Conservation (phyloP, 106 monocot genomes). For the Dioscorea dumetorum region DNA sequence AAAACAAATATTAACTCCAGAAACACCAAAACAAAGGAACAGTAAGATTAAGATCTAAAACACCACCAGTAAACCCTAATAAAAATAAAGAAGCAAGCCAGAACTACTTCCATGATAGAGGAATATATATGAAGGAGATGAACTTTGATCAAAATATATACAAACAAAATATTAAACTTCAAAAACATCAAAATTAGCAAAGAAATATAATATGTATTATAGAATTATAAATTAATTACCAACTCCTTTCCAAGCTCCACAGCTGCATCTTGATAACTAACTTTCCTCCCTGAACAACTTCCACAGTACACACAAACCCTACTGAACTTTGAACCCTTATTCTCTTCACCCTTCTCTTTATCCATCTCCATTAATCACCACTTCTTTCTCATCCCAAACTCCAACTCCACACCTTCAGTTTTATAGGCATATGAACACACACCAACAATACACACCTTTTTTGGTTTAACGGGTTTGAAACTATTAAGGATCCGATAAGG, state of each 20-base stretch:
- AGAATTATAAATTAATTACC: constrained; percentile 22
- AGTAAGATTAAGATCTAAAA: background rate
- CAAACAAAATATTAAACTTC: too few relatives aligned
- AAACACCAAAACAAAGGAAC: background rate
- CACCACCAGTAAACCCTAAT: too few relatives aligned
- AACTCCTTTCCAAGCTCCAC: constrained; percentile 64
- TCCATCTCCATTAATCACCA: constrained; percentile 1
- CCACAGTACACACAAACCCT: constrained; percentile 80
- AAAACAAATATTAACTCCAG: background rate
- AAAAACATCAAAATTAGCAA: too few relatives aligned
- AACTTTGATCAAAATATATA: too few relatives aligned
- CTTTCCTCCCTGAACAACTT: constrained; percentile 55
- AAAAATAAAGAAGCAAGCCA: too few relatives aligned
- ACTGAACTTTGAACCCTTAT: constrained; percentile 42
- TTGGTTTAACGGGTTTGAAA: too few relatives aligned
- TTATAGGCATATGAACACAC: background rate
- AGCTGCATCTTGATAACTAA: constrained; percentile 64
- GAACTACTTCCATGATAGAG: too few relatives aligned
- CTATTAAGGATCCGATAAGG: too few relatives aligned
- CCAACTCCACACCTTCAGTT: background rate
- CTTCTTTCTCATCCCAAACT: background rate
- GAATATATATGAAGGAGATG: too few relatives aligned
- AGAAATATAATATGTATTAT: too few relatives aligned
- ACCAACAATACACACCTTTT: too few relatives aligned
- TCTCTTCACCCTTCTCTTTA: constrained; percentile 6